Evolutionary conservation across 2,329 filamentous ascomycete genomes (phyloP).

Genomic region (Anthostomella pinea): DNA sequence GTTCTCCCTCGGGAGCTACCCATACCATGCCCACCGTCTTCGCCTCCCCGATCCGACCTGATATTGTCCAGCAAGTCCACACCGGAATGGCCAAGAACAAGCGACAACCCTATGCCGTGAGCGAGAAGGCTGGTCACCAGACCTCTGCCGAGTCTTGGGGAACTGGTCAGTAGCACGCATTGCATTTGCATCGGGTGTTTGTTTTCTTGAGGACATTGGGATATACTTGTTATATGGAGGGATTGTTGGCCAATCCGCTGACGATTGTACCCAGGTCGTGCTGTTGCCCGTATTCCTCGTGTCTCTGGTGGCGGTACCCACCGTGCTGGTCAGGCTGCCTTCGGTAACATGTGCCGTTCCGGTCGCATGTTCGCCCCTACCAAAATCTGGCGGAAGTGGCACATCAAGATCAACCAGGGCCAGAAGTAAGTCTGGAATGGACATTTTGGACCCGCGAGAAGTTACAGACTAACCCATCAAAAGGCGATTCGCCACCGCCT

Average conservation of each 20-base stretch:
- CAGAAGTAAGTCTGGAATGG: conserved; percentile 69
- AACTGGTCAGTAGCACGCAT: conserved; percentile 72
- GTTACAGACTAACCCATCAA: conserved; percentile 18
- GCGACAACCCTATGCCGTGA: conserved; percentile 98
- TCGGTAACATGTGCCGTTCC: conserved; percentile 99
- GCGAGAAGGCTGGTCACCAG: conserved; percentile 99
- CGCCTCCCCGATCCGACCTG: conserved; percentile 93
- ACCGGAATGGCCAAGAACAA: conserved; percentile 99
- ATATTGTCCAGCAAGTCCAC: conserved; percentile 99
- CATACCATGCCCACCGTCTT: conserved; percentile 96
- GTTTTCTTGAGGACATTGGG: background rate
- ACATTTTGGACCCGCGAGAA: background rate
- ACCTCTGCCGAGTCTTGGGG: conserved; percentile 99
- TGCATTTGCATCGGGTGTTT: conserved; percentile 4
- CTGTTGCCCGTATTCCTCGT: conserved; percentile 99
- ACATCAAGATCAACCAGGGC: conserved; percentile 99
- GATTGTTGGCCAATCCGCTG: conserved; percentile 8
- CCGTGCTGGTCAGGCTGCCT: conserved; percentile 99
- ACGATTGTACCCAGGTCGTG: conserved; percentile 65
- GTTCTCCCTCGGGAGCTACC: conserved; percentile 83
- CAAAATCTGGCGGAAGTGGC: conserved; percentile 99
- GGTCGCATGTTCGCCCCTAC: conserved; percentile 99
- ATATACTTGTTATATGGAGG: conserved; percentile 3
- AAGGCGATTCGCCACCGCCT: conserved; percentile 95
- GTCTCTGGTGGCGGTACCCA: conserved; percentile 99